These are phyloP conservation scores for Monosporozyma solicola DNA, from an alignment of 805 yeast genomes.

Conservation along the genomic window DNA sequence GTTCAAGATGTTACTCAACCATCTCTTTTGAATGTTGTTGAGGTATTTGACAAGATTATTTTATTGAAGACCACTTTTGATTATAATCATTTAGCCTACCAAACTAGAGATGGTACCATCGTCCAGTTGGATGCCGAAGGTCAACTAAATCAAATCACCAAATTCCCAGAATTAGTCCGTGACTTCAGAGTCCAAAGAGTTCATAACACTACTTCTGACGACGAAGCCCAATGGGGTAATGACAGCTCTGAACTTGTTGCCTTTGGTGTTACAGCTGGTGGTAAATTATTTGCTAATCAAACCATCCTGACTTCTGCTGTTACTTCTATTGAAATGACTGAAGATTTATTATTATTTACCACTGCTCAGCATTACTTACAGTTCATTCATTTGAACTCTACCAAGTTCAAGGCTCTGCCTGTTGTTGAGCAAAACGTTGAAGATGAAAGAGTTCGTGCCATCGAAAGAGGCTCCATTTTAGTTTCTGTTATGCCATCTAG, in stretches of 20 bases:
- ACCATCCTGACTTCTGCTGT: conserved; percentile 59
- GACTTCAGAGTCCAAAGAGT: conserved; percentile 42
- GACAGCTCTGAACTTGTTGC: conserved; percentile 32
- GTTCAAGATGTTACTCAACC: conserved; percentile 37
- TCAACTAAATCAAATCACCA: conserved; percentile 31
- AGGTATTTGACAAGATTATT: conserved; percentile 43
- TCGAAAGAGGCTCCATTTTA: conserved; percentile 86
- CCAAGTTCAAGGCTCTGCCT: conserved; percentile 33
- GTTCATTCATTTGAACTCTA: conserved; percentile 59
- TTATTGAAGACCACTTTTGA: conserved; percentile 47
- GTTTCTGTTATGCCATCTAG: conserved; percentile 75
- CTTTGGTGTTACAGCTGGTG: conserved; percentile 69
- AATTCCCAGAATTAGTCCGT: conserved; percentile 64
- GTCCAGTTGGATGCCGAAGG: conserved; percentile 33
- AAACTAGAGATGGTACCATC: conserved; percentile 57
- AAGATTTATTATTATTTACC: conserved; percentile 66
- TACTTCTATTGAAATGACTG: conserved; percentile 71
- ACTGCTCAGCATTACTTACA: conserved; percentile 80
- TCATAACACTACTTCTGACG: conserved; percentile 12
- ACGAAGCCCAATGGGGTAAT: conserved; percentile 23
- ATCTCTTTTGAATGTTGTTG: conserved; percentile 33
- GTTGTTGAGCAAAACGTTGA: conserved; percentile 31
- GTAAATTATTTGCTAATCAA: conserved; percentile 61
- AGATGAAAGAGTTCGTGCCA: conserved; percentile 80
- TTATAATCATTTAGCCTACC: conserved; percentile 43